phyloP scores from a whole-genome alignment of 176 grass and related monocot species.

The Carex littledalei region DNA sequence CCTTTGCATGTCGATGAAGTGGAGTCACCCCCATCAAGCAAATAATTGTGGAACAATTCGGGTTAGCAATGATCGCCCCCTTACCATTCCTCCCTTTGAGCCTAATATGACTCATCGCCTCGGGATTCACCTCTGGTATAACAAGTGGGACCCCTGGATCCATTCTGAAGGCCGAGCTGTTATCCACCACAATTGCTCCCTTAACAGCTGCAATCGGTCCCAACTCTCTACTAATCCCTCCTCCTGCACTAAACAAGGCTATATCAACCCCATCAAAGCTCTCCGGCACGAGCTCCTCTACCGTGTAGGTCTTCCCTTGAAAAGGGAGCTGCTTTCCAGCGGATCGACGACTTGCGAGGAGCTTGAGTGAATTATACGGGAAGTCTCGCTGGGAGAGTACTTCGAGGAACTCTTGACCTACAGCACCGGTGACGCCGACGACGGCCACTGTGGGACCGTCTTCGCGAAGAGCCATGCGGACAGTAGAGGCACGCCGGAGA shows the following conservation, averaged over 20 bases:
- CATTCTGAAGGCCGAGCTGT: conserved; percentile 94
- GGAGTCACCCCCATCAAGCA: conserved; percentile 95
- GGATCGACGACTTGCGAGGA: conserved; percentile 80
- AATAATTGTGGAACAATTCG: conserved; percentile 96
- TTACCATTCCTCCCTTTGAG: conserved; percentile 54
- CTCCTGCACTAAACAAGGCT: conserved; percentile 88
- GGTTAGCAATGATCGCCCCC: conserved; percentile 82
- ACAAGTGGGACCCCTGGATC: conserved; percentile 78
- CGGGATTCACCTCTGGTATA: conserved; percentile 90
- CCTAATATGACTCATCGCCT: conserved; percentile 62
- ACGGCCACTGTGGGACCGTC: conserved; percentile 75
- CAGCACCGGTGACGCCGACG: conserved; percentile 88
- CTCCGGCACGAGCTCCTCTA: conserved; percentile 68
- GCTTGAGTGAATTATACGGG: conserved; percentile 65
- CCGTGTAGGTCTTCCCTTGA: conserved; percentile 56
- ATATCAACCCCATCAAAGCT: conserved; percentile 83
- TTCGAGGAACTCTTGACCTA: conserved; percentile 87
- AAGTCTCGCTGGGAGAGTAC: conserved; percentile 76
- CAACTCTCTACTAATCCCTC: conserved; percentile 46
- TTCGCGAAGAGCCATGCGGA: conserved; percentile 74
- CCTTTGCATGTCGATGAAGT: conserved; percentile 83
- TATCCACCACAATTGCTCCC: conserved; percentile 83
- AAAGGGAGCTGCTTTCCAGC: conserved; percentile 65
- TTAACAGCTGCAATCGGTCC: conserved; percentile 59
- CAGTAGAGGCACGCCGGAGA: conserved; percentile 21